A percentile compares a stretch with the other conserved stretches of the same genome.
Evolutionary conservation across 805 yeast species (phyloP).

Genomic region (Wickerhamomyces chambardii): DNA sequence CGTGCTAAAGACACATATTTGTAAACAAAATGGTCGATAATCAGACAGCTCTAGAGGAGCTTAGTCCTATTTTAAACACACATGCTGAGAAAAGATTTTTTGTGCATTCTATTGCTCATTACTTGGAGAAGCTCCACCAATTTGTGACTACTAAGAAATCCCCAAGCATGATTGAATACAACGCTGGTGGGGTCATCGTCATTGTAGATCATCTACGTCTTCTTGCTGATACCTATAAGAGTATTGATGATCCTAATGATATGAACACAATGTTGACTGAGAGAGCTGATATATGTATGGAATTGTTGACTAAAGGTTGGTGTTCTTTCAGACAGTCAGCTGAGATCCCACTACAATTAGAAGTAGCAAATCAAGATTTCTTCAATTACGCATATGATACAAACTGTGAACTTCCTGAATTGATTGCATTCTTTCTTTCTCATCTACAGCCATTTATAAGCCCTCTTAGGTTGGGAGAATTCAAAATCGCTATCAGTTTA

Average conservation of each 20-base stretch:
- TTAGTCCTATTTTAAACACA: too few species aligned
- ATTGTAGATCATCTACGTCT: constrained; percentile 7
- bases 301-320: constrained; percentile 1
- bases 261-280: not conserved
- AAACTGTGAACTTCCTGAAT: constrained; percentile 8
- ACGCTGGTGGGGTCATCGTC: constrained; percentile 33
- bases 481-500: constrained; percentile 2
- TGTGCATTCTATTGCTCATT: not conserved
- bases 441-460: constrained; percentile 2
- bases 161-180: constrained; percentile 36
- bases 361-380: not conserved
- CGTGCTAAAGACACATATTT: too few species aligned
- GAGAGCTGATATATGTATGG: not conserved
- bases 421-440: constrained; percentile 8
- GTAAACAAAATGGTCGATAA: too few species aligned
- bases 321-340: not conserved
- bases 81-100: constrained; percentile 1
- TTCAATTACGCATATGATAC: constrained; percentile 5
- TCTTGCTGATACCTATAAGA: not conserved
- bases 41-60: too few species aligned
- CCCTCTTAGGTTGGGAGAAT: constrained; percentile 1
- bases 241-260: not conserved
- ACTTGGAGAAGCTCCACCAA: not conserved
- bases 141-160: not conserved
- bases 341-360: not conserved